Evolutionary conservation across 768 basidiomycete species (phyloP).

Genomic region (Trametes coccinea): DNA sequence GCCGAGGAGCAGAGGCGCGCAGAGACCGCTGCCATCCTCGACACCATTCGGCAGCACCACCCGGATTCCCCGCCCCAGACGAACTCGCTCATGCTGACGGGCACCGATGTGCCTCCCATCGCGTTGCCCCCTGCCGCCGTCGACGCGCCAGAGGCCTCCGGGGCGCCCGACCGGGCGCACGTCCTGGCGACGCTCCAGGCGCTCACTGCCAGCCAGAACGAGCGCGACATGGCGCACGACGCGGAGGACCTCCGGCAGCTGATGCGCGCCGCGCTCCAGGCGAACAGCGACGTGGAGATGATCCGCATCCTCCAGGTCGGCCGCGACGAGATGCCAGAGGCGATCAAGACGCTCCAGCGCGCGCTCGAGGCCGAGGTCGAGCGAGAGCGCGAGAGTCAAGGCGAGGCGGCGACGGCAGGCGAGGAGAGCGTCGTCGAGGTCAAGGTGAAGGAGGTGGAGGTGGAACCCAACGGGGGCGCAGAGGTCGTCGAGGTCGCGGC

Average conservation of each 20-base stretch:
- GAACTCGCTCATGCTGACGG: slow-evolving; percentile 18
- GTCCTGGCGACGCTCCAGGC: slow-evolving; percentile 23
- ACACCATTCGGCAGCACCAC: slow-evolving; percentile 29
- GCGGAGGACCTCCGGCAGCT: slow-evolving; percentile 55
- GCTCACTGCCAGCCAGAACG: slow-evolving; percentile 42
- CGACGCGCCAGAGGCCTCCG: too few species aligned
- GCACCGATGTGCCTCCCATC: slow-evolving; percentile 5
- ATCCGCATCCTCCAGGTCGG: slow-evolving; percentile 60
- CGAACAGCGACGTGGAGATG: slow-evolving; percentile 64
- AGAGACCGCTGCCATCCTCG: slow-evolving; percentile 40
- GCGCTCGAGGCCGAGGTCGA: slow-evolving; percentile 53
- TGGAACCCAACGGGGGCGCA: too few species aligned
- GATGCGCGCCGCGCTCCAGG: slow-evolving; percentile 56
- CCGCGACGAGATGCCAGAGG: slow-evolving; percentile 74
- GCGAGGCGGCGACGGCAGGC: slow-evolving; percentile 16
- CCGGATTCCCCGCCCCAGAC: not conserved
- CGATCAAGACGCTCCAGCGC: slow-evolving; percentile 76
- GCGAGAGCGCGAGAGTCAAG: slow-evolving; percentile 2
- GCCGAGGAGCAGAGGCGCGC: slow-evolving; percentile 38
- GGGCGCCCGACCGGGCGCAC: not conserved
- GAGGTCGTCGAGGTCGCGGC: not conserved
- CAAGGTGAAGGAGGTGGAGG: too few species aligned
- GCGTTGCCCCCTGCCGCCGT: not conserved
- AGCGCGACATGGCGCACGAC: slow-evolving; percentile 52
- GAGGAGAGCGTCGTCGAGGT: slow-evolving; percentile 1